These are phyloP conservation scores for Auxenochlorella pyrenoidosa DNA, from an alignment of 139 green algal species.

Conservation along the genomic window DNA sequence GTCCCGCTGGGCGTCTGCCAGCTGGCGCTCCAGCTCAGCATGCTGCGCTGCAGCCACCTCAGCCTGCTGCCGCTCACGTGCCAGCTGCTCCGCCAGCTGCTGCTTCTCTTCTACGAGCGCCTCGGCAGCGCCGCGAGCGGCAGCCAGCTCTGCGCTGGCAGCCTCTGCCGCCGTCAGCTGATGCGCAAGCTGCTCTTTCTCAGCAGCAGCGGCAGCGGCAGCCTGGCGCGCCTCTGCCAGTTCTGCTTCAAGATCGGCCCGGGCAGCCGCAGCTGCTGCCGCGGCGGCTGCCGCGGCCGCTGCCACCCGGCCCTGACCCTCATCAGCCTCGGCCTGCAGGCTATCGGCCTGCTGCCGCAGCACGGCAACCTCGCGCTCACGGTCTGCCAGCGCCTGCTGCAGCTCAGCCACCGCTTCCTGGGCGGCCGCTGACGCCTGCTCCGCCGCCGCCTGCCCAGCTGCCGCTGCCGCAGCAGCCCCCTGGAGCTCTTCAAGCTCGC, in stretches of 20 bases:
- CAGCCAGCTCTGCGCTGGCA: neutral
- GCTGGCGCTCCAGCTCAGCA: constrained; percentile 27
- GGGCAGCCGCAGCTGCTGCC: neutral
- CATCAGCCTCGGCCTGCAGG: neutral
- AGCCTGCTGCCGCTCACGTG: neutral
- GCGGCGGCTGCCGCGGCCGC: neutral
- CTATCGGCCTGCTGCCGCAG: neutral
- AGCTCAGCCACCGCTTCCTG: neutral
- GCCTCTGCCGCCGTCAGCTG: neutral
- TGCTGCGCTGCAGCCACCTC: neutral
- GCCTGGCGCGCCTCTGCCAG: neutral
- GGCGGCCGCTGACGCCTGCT: neutral
- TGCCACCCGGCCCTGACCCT: neutral
- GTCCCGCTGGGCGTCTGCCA: neutral
- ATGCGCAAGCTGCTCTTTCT: neutral
- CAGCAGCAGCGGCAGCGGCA: neutral
- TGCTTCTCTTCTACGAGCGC: neutral
- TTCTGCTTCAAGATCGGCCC: neutral
- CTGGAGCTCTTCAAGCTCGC: constrained; percentile 30
- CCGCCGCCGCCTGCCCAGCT: neutral
- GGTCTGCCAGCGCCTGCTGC: neutral
- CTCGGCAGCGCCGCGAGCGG: neutral
- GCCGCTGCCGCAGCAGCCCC: neutral
- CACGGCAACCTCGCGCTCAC: neutral
- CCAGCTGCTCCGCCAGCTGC: neutral